Conservation (phyloP, 2,329 filamentous ascomycete species). For the Fusarium sp. region DNA sequence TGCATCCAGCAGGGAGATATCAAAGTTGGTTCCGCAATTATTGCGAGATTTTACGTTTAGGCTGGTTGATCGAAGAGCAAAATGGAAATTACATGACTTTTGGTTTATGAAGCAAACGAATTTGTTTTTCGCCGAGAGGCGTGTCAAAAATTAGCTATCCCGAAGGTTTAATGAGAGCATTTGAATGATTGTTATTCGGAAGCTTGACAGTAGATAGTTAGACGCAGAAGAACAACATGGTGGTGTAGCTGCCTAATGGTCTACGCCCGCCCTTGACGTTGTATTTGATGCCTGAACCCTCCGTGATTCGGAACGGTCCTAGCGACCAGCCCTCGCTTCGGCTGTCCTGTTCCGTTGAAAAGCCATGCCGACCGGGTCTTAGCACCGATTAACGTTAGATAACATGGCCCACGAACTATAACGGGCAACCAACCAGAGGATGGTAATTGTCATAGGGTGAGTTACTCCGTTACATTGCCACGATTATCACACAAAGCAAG, state of each 20-base stretch:
- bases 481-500: not conserved
- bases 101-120: no score
- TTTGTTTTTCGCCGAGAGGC: no score
- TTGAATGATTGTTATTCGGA: no score
- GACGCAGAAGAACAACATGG: no score
- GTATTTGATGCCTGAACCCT: not conserved
- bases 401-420: accelerated
- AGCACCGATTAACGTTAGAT: not conserved
- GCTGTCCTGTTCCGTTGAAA: not conserved
- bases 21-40: no score
- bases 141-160: no score
- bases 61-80: no score
- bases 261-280: not conserved
- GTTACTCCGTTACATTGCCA: not conserved
- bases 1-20: no score
- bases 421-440: not conserved
- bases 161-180: no score
- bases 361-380: not conserved
- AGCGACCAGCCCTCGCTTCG: not conserved
- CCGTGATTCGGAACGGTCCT: not conserved
- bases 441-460: not conserved
- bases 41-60: no score
- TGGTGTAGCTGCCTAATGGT: not conserved
- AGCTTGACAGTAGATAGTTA: not conserved
- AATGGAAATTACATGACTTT: no score